These are phyloP conservation scores for Diutina ranongensis DNA, from an alignment of 1,139 yeast species.

Conservation along the genomic window DNA sequence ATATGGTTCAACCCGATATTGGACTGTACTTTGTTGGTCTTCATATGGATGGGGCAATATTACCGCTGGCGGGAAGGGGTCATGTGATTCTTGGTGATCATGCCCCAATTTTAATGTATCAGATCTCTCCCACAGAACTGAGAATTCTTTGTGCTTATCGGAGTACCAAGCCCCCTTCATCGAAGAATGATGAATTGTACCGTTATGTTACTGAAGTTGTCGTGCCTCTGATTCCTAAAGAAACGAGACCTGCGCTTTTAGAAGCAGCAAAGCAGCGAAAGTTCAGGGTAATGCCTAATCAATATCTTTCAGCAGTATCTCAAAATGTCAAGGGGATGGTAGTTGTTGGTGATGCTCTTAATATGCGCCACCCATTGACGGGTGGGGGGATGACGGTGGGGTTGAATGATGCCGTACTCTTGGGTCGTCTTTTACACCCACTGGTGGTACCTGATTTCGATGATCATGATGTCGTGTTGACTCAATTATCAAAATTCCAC, in stretches of 20 bases:
- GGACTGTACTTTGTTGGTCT: slow-evolving; percentile 85
- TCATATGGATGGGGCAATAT: slow-evolving; percentile 54
- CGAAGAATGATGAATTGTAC: slow-evolving; percentile 44
- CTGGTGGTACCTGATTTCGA: slow-evolving; percentile 43
- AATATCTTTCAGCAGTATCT: slow-evolving; percentile 67
- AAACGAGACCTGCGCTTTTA: slow-evolving; percentile 53
- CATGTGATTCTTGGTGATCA: slow-evolving; percentile 83
- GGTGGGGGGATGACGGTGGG: slow-evolving; percentile 99
- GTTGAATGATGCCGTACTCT: slow-evolving; percentile 67
- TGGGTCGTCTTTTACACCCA: slow-evolving; percentile 50
- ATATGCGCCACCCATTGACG: slow-evolving; percentile 96
- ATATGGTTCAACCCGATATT: slow-evolving; percentile 48
- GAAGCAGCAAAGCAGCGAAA: slow-evolving; percentile 31
- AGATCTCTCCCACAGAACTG: slow-evolving; percentile 72
- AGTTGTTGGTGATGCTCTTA: slow-evolving; percentile 84
- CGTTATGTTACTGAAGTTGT: slow-evolving; percentile 50
- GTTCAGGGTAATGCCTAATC: slow-evolving; percentile 88
- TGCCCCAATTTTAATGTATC: slow-evolving; percentile 83
- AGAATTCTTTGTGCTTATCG: slow-evolving; percentile 85
- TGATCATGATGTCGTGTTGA: slow-evolving; percentile 43
- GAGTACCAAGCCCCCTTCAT: slow-evolving; percentile 62
- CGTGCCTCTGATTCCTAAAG: slow-evolving; percentile 56
- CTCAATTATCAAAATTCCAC: slow-evolving; percentile 56
- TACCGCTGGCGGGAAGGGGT: slow-evolving; percentile 72
- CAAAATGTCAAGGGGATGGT: slow-evolving; percentile 64